Evolutionary conservation across 306 rosid genomes (phyloP).

Genomic region (Urtica urens): DNA sequence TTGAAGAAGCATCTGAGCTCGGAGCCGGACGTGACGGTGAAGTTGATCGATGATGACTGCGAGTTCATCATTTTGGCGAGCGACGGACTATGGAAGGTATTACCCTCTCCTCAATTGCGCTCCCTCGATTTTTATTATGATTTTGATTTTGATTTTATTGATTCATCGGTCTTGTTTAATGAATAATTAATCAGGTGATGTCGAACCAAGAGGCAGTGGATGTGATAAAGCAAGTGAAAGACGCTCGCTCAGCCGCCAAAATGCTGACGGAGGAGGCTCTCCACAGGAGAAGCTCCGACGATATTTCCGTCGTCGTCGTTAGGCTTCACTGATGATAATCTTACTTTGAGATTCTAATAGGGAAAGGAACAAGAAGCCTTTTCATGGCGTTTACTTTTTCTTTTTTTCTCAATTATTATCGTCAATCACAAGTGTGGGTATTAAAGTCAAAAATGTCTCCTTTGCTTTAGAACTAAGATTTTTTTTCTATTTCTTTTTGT

Average conservation of each 20-base stretch:
- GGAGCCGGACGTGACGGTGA: slow-evolving; percentile 52
- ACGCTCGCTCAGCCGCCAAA: slow-evolving; percentile 78
- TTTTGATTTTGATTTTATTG: not conserved
- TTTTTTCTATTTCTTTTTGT: too few relatives aligned
- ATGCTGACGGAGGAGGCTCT: slow-evolving; percentile 72
- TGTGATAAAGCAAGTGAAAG: slow-evolving; percentile 51
- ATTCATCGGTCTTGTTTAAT: not conserved
- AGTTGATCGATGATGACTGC: slow-evolving; percentile 37
- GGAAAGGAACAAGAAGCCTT: too few relatives aligned
- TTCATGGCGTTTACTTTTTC: not conserved
- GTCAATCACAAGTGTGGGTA: too few relatives aligned
- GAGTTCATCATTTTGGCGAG: slow-evolving; percentile 85
- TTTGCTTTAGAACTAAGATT: too few relatives aligned
- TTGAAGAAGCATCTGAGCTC: slow-evolving; percentile 84
- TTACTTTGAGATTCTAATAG: too few relatives aligned
- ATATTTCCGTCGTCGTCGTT: slow-evolving; percentile 76
- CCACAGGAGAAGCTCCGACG: slow-evolving; percentile 75
- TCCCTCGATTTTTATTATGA: too few relatives aligned
- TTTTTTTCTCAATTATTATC: not conserved
- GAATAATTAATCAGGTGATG: slow-evolving; percentile 56
- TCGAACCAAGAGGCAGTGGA: slow-evolving; percentile 82
- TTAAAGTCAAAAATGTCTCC: too few relatives aligned
- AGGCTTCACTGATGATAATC: slow-evolving; percentile 37
- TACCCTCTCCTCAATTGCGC: too few relatives aligned
- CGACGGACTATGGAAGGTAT: slow-evolving; percentile 96